A percentile compares a stretch with the other conserved stretches of the same genome.
These are phyloP conservation scores for Cucurbita moschata DNA, from an alignment of 306 rosid species.

Conservation along the genomic window DNA sequence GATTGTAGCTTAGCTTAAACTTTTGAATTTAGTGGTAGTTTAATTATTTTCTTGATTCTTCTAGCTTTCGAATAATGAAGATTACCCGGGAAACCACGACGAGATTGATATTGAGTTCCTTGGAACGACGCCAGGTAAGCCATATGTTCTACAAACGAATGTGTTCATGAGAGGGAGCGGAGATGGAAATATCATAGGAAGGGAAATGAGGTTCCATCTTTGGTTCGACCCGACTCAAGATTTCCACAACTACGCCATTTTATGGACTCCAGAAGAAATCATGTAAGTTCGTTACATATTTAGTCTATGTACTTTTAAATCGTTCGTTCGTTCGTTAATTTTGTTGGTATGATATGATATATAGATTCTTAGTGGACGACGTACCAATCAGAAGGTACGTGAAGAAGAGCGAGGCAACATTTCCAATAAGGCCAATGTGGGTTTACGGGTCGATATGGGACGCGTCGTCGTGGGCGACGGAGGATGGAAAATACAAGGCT, in stretches of 20 bases:
- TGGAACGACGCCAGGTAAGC: slow-evolving; percentile 65
- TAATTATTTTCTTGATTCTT: background rate
- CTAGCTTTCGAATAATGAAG: slow-evolving; percentile 83
- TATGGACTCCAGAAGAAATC: slow-evolving; percentile 67
- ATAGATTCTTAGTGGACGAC: slow-evolving; percentile 82
- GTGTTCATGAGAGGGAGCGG: slow-evolving; percentile 86
- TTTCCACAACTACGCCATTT: slow-evolving; percentile 69
- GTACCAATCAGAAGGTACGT: slow-evolving; percentile 71
- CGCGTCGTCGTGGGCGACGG: slow-evolving; percentile 95
- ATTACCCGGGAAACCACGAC: slow-evolving; percentile 65
- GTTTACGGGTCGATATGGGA: slow-evolving; percentile 90
- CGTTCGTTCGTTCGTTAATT: background rate
- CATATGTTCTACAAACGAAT: slow-evolving; percentile 80
- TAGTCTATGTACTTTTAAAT: background rate
- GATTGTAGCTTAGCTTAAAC: background rate
- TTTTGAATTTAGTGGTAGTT: background rate
- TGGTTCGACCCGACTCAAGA: slow-evolving; percentile 94
- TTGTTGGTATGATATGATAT: background rate
- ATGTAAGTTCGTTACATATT: slow-evolving; percentile 24
- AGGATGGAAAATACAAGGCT: slow-evolving; percentile 78
- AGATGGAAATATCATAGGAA: slow-evolving; percentile 56
- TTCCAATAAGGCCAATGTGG: slow-evolving; percentile 69
- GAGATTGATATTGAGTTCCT: slow-evolving; percentile 85
- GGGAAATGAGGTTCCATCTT: slow-evolving; percentile 71
- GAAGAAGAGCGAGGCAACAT: slow-evolving; percentile 65